Conservation (phyloP, 768 basidiomycete genomes). For the Tulasnella sp. region DNA sequence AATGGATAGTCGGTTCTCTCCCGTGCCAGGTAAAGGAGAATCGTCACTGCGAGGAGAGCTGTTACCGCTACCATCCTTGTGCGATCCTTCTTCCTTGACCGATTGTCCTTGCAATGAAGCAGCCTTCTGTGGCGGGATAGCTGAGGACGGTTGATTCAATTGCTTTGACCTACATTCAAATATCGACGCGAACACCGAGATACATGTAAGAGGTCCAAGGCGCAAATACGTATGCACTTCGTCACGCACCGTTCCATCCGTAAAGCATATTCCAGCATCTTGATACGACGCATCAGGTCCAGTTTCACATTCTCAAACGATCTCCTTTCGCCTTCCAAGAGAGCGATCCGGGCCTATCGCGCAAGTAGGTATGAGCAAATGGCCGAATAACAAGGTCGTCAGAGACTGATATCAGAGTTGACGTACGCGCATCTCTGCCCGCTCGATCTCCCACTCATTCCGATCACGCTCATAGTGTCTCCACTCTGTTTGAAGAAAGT, state of each 20-base stretch:
- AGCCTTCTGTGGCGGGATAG: slow-evolving; percentile 55
- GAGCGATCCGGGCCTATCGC: slow-evolving; percentile 81
- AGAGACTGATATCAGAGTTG: slow-evolving; percentile 12
- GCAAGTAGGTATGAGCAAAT: neutral
- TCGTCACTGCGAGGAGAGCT: slow-evolving; percentile 85
- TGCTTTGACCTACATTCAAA: slow-evolving; percentile 57
- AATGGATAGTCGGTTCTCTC: slow-evolving; percentile 42
- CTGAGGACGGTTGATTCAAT: slow-evolving; percentile 46
- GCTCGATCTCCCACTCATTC: slow-evolving; percentile 99
- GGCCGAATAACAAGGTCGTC: neutral
- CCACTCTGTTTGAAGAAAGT: slow-evolving; percentile 98
- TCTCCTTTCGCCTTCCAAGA: slow-evolving; percentile 91
- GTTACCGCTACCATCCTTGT: slow-evolving; percentile 66
- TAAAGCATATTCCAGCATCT: slow-evolving; percentile 98
- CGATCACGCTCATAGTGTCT: slow-evolving; percentile 93
- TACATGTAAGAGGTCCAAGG: slow-evolving; percentile 7
- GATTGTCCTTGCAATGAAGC: slow-evolving; percentile 46
- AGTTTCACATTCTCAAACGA: slow-evolving; percentile 96
- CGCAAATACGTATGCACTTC: neutral
- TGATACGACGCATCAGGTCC: slow-evolving; percentile 91
- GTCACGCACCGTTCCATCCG: slow-evolving; percentile 83
- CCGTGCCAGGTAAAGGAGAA: slow-evolving; percentile 47
- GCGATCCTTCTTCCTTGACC: slow-evolving; percentile 25
- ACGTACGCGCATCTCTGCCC: slow-evolving; percentile 96
- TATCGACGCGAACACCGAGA: slow-evolving; percentile 2